These are phyloP conservation scores for Salvia sclarea DNA, from an alignment of 305 asterid genomes.

Conservation along the genomic window DNA sequence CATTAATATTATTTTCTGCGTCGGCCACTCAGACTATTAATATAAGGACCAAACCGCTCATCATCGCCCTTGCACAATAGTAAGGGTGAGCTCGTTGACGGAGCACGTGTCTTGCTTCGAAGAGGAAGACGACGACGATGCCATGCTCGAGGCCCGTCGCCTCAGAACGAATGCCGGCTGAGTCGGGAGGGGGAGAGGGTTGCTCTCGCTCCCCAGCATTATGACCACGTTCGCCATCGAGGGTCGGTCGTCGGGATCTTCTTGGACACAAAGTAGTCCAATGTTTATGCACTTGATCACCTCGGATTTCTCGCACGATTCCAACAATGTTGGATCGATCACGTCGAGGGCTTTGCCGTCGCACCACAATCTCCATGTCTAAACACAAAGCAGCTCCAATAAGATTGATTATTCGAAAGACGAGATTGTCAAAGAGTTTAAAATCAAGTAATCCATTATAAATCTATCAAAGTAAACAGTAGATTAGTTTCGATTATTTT, in stretches of 20 bases:
- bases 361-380: constrained; percentile 48
- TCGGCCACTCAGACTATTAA: no score
- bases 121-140: constrained; percentile 38
- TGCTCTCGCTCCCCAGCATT: constrained; percentile 40
- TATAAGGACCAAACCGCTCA: not conserved
- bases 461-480: no score
- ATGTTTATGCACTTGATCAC: constrained; percentile 40
- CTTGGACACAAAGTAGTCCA: constrained; percentile 48
- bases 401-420: no score
- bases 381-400: constrained; percentile 5
- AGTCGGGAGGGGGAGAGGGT: constrained; percentile 35
- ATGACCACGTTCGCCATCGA: constrained; percentile 37
- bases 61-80: constrained; percentile 38
- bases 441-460: no score
- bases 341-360: constrained; percentile 37
- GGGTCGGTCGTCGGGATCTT: constrained; percentile 49
- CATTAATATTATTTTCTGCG: no score
- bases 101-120: constrained; percentile 28
- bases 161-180: constrained; percentile 45
- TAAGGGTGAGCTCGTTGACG: constrained; percentile 32
- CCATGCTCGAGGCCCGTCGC: constrained; percentile 18
- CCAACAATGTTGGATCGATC: constrained; percentile 31
- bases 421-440: no score
- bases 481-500: no score
- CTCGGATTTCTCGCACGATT: constrained; percentile 29